Base-by-base conservation (phyloP, 1,284 basidiomycete species). In the Leccinum pseudoinsigne region DNA sequence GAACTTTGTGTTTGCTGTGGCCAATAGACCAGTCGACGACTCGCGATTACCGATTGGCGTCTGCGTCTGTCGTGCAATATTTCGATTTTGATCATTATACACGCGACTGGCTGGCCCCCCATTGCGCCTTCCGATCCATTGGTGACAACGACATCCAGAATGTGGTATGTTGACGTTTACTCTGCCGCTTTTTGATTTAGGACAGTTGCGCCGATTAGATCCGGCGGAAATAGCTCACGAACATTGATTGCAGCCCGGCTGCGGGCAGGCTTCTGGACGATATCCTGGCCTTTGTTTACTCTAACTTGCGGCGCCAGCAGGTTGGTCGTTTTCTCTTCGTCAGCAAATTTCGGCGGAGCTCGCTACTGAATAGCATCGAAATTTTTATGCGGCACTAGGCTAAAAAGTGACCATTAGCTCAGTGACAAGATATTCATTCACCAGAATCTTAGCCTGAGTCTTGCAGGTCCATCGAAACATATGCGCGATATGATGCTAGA, bases 221-320 rank as follows among this genome's bases (percentile, higher is more conserved):
- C 58, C 57, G 38, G 60, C 71, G 72, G 72, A 72, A 65, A 74
- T 72, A 72, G 68, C 67, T 66, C 38, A 26, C 54, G 40, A 59
- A 11, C 53, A 42, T 34, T 67, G 58, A 67, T 63, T 65, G 45
- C 60, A 47, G 62, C 59, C 47, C 54, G 60, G 54, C 62, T 55
- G 61, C 34, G 18, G 54, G 45, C 57, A 51, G 61, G 51, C 55
- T 58, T 21, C 47, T 23, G 47, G 21, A 23, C 21, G 47, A 59
- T 55, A 62, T 57, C 50, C 26, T 58, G 21, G 4, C 59, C 28
- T 56, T 45, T 42, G 58, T 68, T 66, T 68, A 59, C 59, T 58
- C 57, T 16, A 53, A 50, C 45, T 58, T 45, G 51, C 58, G 42
- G 50, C 42, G 45, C 14, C 40, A 26, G 51, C 23, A 47, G 10